phyloP scores from a whole-genome alignment of 805 yeast genomes.

The Candida taoyuanica region DNA sequence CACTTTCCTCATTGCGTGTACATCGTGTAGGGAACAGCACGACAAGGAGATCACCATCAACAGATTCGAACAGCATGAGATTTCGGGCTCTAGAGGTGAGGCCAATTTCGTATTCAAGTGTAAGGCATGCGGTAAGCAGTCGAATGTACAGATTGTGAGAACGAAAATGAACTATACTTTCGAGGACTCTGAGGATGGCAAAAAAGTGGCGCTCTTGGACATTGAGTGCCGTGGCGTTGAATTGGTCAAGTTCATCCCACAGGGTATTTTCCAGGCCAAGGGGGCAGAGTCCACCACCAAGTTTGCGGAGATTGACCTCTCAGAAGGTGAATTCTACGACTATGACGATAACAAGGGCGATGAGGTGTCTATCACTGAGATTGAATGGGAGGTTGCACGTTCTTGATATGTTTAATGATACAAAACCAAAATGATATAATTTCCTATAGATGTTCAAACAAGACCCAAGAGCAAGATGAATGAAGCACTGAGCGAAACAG shows the following conservation, averaged over 20 bases:
- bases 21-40: conserved; percentile 74
- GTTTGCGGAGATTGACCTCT: conserved; percentile 64
- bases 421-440: too few species aligned
- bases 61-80: conserved; percentile 57
- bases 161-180: conserved; percentile 18
- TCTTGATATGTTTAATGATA: too few species aligned
- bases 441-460: background rate
- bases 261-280: conserved; percentile 53
- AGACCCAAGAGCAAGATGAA: background rate
- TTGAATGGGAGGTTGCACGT: conserved; percentile 56
- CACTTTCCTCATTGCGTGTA: conserved; percentile 69
- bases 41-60: conserved; percentile 66
- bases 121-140: conserved; percentile 46
- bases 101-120: conserved; percentile 82
- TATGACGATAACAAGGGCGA: conserved; percentile 80
- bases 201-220: conserved; percentile 48
- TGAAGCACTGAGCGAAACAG: background rate
- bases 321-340: conserved; percentile 89
- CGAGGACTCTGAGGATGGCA: conserved; percentile 32
- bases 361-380: conserved; percentile 78
- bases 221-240: conserved; percentile 88
- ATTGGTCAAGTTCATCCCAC: conserved; percentile 60
- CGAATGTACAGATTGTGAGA: conserved; percentile 24
- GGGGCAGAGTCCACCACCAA: conserved; percentile 48
- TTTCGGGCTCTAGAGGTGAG: conserved; percentile 71